Conservation (phyloP, 2,329 filamentous ascomycete species). For the Epichloe typhina region DNA sequence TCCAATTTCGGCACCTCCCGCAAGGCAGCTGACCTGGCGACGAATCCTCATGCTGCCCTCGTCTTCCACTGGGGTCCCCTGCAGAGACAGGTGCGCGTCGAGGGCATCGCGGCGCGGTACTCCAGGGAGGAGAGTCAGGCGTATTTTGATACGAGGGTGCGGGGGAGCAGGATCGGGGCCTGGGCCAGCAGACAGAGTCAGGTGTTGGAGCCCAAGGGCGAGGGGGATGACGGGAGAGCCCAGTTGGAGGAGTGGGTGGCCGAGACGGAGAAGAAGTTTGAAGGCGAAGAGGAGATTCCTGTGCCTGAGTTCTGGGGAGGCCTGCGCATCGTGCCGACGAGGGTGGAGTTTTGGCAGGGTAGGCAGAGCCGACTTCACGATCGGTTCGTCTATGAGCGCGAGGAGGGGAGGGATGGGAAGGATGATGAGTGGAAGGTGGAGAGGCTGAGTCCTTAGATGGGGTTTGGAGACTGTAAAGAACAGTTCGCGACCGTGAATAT, state of each 20-base stretch:
- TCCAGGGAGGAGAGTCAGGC: conserved; percentile 55
- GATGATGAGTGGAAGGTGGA: conserved; percentile 50
- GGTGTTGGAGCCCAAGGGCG: conserved; percentile 43
- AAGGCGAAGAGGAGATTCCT: conserved; percentile 65
- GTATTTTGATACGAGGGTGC: conserved; percentile 55
- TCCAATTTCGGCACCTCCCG: conserved; percentile 75
- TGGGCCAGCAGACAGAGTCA: conserved; percentile 88
- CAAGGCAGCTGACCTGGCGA: conserved; percentile 53
- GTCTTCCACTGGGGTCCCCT: conserved; percentile 84
- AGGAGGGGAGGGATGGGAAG: conserved; percentile 21
- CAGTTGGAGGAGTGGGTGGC: conserved; percentile 65
- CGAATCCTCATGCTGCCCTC: conserved; percentile 66
- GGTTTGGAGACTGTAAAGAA: neutral
- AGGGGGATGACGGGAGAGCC: conserved; percentile 52
- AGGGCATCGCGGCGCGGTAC: conserved; percentile 60
- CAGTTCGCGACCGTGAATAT: too few relatives aligned
- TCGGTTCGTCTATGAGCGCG: conserved; percentile 71
- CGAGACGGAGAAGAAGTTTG: conserved; percentile 65
- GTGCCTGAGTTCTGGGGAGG: conserved; percentile 94
- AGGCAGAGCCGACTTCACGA: conserved; percentile 83
- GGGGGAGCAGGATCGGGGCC: conserved; percentile 74
- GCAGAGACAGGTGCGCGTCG: conserved; percentile 83
- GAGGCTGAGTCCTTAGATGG: conserved; percentile 53
- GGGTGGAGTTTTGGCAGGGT: conserved; percentile 94
- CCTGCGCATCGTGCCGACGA: conserved; percentile 68